Evolutionary conservation across 805 yeast species (phyloP).

Genomic region (Saccharomycopsis oosterbeekiorum): DNA sequence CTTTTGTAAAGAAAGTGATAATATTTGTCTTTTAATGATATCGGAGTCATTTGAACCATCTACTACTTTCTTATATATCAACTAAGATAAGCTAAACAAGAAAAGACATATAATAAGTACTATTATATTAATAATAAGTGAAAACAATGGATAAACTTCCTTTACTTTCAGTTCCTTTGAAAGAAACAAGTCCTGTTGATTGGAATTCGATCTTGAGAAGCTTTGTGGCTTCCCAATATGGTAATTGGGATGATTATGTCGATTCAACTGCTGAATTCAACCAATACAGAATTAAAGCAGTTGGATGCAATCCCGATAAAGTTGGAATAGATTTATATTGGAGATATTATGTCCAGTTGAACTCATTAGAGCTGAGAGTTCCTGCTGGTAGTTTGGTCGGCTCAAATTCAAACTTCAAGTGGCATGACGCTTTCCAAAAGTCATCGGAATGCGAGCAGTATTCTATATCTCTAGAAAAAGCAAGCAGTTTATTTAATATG

Average conservation of each 20-base stretch:
- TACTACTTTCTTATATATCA: too few relatives aligned
- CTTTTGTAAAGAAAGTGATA: too few relatives aligned
- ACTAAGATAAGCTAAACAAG: neutral
- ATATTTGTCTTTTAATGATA: too few relatives aligned
- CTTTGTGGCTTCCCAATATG: conserved; percentile 54
- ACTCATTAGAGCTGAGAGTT: conserved; percentile 65
- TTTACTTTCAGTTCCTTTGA: conserved; percentile 15
- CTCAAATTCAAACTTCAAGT: conserved; percentile 55
- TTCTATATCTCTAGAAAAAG: conserved; percentile 84
- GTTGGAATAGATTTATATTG: conserved; percentile 41
- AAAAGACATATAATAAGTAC: neutral
- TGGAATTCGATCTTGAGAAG: conserved; percentile 55
- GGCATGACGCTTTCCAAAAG: conserved; percentile 67
- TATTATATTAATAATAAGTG: too few relatives aligned
- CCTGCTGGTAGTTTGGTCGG: conserved; percentile 42
- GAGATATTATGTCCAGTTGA: conserved; percentile 73
- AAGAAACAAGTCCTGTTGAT: conserved; percentile 30
- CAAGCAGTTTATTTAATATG: conserved; percentile 69
- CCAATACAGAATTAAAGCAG: conserved; percentile 48
- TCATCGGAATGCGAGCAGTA: conserved; percentile 48
- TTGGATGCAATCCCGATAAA: conserved; percentile 35
- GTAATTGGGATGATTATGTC: conserved; percentile 45
- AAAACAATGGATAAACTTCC: conserved; percentile 15
- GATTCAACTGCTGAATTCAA: conserved; percentile 47
- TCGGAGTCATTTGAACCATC: too few relatives aligned